Evolutionary conservation across 2,329 filamentous ascomycete genomes (phyloP).

Genomic region (Cordyceps sp.): DNA sequence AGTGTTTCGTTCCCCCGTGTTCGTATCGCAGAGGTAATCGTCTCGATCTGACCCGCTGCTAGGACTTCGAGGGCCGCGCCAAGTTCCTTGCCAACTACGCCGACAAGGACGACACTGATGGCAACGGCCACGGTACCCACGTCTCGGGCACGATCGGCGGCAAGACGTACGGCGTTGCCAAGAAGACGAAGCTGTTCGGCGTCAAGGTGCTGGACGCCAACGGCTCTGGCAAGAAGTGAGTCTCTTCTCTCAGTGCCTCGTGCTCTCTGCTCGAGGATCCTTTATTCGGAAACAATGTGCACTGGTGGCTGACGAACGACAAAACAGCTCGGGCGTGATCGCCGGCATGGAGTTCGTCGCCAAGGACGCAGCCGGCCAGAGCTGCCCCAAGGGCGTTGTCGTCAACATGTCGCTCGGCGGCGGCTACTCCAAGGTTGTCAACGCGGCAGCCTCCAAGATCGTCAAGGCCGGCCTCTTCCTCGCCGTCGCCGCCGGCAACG

Average conservation of each 20-base stretch:
- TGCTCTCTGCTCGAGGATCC: no score
- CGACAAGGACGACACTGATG: conserved; percentile 19
- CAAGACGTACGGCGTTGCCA: conserved; percentile 26
- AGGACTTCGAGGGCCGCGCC: conserved; percentile 25
- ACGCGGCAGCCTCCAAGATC: conserved; percentile 27
- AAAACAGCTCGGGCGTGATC: conserved; percentile 19
- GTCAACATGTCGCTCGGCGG: conserved; percentile 40
- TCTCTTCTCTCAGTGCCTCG: no score
- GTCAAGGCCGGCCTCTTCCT: conserved; percentile 28
- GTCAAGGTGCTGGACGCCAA: conserved; percentile 26
- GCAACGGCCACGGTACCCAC: conserved; percentile 30
- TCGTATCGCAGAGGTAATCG: no score
- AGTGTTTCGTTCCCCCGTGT: conserved; percentile 3
- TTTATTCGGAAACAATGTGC: no score
- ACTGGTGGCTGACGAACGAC: no score
- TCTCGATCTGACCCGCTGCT: background rate
- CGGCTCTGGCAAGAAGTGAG: conserved; percentile 17
- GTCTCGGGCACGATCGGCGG: conserved; percentile 27
- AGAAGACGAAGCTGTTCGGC: conserved; percentile 23
- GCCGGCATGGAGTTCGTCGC: conserved; percentile 26
- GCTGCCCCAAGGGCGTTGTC: conserved; percentile 25
- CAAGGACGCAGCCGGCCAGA: conserved; percentile 15
- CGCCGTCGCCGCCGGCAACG: conserved; percentile 39
- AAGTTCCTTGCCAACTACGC: conserved; percentile 20
- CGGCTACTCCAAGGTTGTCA: conserved; percentile 23